A percentile compares a stretch with the other conserved stretches of the same genome.
Conservation (phyloP, 2,329 filamentous ascomycete genomes). For the Sarocladium oryzae region DNA sequence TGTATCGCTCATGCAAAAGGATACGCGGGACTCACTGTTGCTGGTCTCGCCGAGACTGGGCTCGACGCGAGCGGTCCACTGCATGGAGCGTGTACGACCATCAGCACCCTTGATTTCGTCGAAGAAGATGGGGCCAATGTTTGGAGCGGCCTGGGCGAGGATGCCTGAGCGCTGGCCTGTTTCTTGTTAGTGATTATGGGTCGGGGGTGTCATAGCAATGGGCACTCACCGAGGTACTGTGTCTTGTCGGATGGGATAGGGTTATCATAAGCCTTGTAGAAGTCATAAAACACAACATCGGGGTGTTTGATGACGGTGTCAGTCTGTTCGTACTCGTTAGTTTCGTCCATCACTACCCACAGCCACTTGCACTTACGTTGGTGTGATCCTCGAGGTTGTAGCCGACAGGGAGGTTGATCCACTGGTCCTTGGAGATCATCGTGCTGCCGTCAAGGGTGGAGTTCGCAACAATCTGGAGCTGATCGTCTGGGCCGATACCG, state of each 20-base stretch:
- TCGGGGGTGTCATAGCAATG: background rate
- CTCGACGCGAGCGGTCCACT: conserved; percentile 62
- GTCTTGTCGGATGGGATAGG: conserved; percentile 36
- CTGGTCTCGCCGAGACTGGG: conserved; percentile 36
- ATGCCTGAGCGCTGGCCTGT: conserved; percentile 47
- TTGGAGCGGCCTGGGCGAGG: conserved; percentile 57
- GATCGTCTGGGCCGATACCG: conserved; percentile 57
- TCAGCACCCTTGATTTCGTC: conserved; percentile 53
- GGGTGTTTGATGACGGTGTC: conserved; percentile 39
- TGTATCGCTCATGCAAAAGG: background rate
- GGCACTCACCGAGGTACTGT: conserved; percentile 34
- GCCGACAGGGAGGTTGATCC: conserved; percentile 54
- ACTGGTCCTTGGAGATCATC: conserved; percentile 43
- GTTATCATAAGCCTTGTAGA: conserved; percentile 51
- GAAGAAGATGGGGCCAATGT: conserved; percentile 51
- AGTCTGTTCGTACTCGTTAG: conserved; percentile 27
- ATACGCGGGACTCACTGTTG: conserved; percentile 20
- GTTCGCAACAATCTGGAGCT: conserved; percentile 45
- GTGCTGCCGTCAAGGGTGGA: conserved; percentile 40
- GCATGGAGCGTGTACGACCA: conserved; percentile 54
- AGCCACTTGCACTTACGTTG: conserved; percentile 26
- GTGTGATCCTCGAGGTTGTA: conserved; percentile 52
- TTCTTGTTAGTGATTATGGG: conserved; percentile 12
- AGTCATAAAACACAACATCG: conserved; percentile 54
- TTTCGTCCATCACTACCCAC: conserved; percentile 6